Evolutionary conservation across 2,329 filamentous ascomycete species (phyloP), one percentile per base, ranked within the genome.

Genomic region (Grosmannia huntii): DNA sequence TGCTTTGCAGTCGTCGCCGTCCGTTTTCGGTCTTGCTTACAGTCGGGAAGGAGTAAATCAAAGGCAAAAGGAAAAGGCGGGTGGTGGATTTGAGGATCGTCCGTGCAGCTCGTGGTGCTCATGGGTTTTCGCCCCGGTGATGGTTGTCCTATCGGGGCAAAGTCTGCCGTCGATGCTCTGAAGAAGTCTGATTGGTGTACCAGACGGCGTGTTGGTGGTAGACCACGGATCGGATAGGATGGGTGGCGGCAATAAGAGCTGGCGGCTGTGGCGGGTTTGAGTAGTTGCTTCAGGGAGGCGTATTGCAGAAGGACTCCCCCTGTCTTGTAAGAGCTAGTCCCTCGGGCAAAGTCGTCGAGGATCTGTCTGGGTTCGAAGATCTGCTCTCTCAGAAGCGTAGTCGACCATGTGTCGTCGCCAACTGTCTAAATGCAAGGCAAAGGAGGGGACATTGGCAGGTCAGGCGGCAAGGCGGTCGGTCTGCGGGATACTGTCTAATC

Each of bases 401-500:
- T 21, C 53, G 59, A 53, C 57, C 38, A 59, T 52, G 53, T 56
- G 57, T 21, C 58, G 50, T 49, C 23, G 50, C 53, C 38, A 46
- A 57, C 16, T 27, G n/a, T 57, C 36, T 51, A 52, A 16, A 6
- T 14, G 23, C 12, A 27, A 53, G 41, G 55, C 14, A 64, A 16
- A 16, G 14, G 36, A 14, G 36, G 36, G 33, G 36, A 5, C 36
- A 16, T 4, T 38, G 36, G 31, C 31, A 33, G 31, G 31, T 33
- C 31, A 33, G 31, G 31, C 9, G 31, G 31, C 31, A 33, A n/a
- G n/a, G 9, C 31, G 31, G n/a, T n/a, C 9, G 31, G 31, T 67
- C 68, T 67, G 71, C 69, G 73, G 74, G 74, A 74, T 75, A 74
- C 75, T 72, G 70, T 75, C 72, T 73, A 72, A 75, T 74, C 67